These are phyloP conservation scores for Waitea zeae DNA, from an alignment of 1,284 basidiomycete species.

Conservation along the genomic window DNA sequence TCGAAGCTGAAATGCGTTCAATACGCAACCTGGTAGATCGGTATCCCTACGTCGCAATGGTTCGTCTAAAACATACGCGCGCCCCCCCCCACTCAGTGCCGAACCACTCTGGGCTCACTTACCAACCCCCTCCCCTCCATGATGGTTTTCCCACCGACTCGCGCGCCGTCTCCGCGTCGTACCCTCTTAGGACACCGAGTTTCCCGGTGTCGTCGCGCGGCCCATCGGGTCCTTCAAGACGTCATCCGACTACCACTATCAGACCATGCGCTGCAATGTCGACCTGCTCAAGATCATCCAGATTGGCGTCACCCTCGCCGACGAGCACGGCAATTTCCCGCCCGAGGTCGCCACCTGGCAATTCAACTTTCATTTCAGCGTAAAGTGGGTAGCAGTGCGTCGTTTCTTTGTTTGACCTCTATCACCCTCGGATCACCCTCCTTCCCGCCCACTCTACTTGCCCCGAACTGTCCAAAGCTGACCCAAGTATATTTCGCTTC, in stretches of 20 bases:
- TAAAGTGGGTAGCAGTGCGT: constrained; percentile 42
- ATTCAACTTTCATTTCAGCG: constrained; percentile 94
- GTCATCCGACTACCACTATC: constrained; percentile 97
- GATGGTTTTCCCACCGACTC: constrained; percentile 5
- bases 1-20: constrained; percentile 82
- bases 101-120: too few relatives aligned
- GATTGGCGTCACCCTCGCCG: constrained; percentile 87
- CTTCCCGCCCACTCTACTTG: not conserved
- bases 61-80: constrained; percentile 22
- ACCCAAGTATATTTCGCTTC: not conserved
- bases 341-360: constrained; percentile 93
- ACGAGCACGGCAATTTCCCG: constrained; percentile 84
- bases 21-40: constrained; percentile 78
- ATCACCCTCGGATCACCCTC: constrained; percentile 1
- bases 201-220: constrained; percentile 94
- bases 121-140: constrained; percentile 9
- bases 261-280: constrained; percentile 98
- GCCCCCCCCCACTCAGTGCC: too few relatives aligned
- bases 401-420: not conserved
- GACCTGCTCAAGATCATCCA: constrained; percentile 97
- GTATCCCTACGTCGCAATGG: constrained; percentile 95
- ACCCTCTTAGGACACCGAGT: constrained; percentile 79
- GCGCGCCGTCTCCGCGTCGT: constrained; percentile 8
- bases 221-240: constrained; percentile 96
- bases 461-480: not conserved